Evolutionary conservation across 208 protist species (phyloP).

Genomic region (Trichomonas vaginalis): DNA sequence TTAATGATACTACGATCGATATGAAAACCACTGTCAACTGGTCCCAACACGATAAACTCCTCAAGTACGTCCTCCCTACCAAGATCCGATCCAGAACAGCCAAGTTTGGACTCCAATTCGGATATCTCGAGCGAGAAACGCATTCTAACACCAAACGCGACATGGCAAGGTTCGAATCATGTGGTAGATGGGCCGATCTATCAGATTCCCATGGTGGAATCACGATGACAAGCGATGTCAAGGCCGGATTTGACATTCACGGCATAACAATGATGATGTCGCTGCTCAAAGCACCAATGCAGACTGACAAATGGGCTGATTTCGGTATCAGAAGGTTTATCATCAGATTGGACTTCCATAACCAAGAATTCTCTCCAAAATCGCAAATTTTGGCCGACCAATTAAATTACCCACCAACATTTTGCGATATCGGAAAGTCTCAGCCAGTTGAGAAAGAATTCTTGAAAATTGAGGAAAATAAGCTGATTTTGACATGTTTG

Average conservation of each 20-base stretch:
- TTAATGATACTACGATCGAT: not conserved
- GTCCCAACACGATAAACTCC: not conserved
- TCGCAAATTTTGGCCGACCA: not conserved
- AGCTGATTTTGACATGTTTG: not conserved
- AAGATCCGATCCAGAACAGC: not conserved
- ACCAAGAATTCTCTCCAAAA: not conserved
- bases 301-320: conserved; percentile 12
- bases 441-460: not conserved
- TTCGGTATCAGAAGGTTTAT: not conserved
- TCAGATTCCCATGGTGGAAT: not conserved
- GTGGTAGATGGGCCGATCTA: not conserved
- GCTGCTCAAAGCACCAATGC: not conserved
- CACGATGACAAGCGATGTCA: not conserved
- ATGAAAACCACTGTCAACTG: not conserved
- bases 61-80: not conserved
- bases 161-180: not conserved
- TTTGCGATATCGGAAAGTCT: not conserved
- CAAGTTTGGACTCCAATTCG: not conserved
- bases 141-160: not conserved
- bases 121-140: not conserved
- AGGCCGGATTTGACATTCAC: not conserved
- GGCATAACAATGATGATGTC: not conserved
- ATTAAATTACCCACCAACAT: not conserved
- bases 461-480: not conserved
- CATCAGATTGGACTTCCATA: not conserved